Conservation (phyloP, 1,139 yeast genomes). For the Nadsonia starkeyi-henricii region DNA sequence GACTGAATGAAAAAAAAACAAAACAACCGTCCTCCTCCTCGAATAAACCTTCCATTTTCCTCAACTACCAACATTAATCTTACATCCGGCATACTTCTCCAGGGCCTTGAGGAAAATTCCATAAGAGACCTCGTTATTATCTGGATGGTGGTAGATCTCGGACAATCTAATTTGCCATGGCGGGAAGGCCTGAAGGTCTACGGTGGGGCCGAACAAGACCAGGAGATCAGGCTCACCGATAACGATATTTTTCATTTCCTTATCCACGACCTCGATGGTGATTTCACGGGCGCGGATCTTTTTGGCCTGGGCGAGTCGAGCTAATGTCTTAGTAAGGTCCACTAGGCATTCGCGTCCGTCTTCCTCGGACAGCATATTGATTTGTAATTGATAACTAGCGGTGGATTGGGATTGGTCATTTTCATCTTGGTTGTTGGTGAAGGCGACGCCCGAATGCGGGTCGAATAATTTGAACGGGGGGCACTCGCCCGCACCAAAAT, state of each 20-base stretch:
- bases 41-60: neutral
- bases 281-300: conserved; percentile 57
- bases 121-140: conserved; percentile 71
- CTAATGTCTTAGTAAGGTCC: conserved; percentile 75
- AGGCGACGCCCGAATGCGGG: conserved; percentile 12
- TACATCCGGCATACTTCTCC: conserved; percentile 64
- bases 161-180: conserved; percentile 94
- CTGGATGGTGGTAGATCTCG: conserved; percentile 85
- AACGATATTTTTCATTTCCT: conserved; percentile 59
- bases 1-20: too few species aligned
- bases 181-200: conserved; percentile 88
- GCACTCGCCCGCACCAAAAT: conserved; percentile 58
- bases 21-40: too few species aligned
- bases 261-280: conserved; percentile 59
- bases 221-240: conserved; percentile 86
- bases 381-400: conserved; percentile 29
- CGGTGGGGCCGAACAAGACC: conserved; percentile 67
- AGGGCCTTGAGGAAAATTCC: conserved; percentile 78
- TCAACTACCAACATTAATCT: conserved; percentile 77
- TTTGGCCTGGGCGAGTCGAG: conserved; percentile 49
- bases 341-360: conserved; percentile 90
- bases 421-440: conserved; percentile 12
- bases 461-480: conserved; percentile 35
- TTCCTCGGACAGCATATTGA: conserved; percentile 52
- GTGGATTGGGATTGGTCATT: conserved; percentile 2